A percentile compares a stretch with the other conserved stretches of the same genome.
Conservation (phyloP, 345 rosid genomes). For the Populus ilicifolia region DNA sequence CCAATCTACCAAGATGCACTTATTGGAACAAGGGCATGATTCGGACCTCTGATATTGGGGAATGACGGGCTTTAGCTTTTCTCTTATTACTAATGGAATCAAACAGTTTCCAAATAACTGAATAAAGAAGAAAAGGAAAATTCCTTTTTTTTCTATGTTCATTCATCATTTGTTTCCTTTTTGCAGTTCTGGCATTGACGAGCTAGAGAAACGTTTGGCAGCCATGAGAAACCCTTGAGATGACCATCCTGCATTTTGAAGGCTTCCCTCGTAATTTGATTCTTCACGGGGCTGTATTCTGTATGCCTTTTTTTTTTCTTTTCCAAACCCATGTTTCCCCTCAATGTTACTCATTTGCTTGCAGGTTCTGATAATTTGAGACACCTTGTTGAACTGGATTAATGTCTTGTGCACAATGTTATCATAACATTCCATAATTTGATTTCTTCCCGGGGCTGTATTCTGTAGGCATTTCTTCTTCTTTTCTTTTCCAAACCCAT, state of each 20-base stretch:
- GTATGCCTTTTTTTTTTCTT: slow-evolving; percentile 12
- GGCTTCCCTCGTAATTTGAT: background rate
- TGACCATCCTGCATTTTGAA: background rate
- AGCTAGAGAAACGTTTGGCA: slow-evolving; percentile 88
- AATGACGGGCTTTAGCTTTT: background rate
- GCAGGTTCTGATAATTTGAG: background rate
- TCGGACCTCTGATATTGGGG: background rate
- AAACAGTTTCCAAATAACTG: background rate
- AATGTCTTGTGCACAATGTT: background rate
- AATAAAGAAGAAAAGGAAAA: background rate
- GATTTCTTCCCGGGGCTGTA: background rate
- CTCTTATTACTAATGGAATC: background rate
- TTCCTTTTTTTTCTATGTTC: background rate
- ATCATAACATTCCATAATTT: background rate
- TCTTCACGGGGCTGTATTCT: background rate
- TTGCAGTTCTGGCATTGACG: slow-evolving; percentile 69
- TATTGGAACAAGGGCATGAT: background rate
- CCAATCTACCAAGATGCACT: background rate
- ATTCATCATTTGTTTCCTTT: background rate
- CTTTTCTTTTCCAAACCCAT: background rate
- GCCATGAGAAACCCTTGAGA: slow-evolving; percentile 66
- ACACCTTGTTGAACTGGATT: background rate
- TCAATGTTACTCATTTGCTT: background rate
- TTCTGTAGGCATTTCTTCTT: slow-evolving; percentile 11
- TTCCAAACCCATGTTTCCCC: background rate